Base-by-base conservation (phyloP, 2,329 filamentous ascomycete genomes). In the Diaporthe capsici region DNA sequence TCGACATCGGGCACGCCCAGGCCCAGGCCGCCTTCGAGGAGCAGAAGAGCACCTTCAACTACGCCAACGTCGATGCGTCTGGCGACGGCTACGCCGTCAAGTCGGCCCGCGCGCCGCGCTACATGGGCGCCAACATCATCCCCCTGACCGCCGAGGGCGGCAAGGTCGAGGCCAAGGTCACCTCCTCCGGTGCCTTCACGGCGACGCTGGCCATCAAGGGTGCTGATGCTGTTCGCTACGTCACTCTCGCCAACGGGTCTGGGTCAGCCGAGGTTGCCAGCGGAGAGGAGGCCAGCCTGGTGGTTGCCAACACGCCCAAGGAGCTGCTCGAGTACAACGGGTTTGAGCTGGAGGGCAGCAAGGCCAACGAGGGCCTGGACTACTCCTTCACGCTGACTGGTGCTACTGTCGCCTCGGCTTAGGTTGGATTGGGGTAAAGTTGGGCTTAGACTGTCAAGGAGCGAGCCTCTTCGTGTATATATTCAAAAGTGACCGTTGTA, bases 301-400 rank as follows among this genome's bases (percentile, higher is more conserved):
- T 89, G 12, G 83, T 89, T 55, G 88, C 83, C 20, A 89, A 89
- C 77, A 88, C 88, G 3, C 87, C 88, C 10, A 81, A 81, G 10
- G 76, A 81, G 65, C 81, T 87, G 34, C 81, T 87, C 37, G 79
- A 84, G 65, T 89, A 87, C 76, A 86, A 88, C 77, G 83, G 85
- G 4, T 87, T 86, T 74, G 76, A 82, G 44, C 78, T 86, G 28
- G 82, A 78, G 2, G 80, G 80, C 4, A 85, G 63, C 44, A 37
- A 84, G 31, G 85, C 83, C 0, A 84, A 80, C 37, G 79, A 80
- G 51, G 85, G 85, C 0, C 73, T 87, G 28, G 82, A 86, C 61
- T 87, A 86, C 72, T 82, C 82, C 8, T 78, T 85, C 25, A 82
- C 77, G 17, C 55, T 85, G 7, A 80, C 81, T 3, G 84, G 84